Evolutionary conservation across 78 protist genomes (phyloP), one percentile per base, ranked within the genome.

Genomic region (Goniomonas avonlea): DNA sequence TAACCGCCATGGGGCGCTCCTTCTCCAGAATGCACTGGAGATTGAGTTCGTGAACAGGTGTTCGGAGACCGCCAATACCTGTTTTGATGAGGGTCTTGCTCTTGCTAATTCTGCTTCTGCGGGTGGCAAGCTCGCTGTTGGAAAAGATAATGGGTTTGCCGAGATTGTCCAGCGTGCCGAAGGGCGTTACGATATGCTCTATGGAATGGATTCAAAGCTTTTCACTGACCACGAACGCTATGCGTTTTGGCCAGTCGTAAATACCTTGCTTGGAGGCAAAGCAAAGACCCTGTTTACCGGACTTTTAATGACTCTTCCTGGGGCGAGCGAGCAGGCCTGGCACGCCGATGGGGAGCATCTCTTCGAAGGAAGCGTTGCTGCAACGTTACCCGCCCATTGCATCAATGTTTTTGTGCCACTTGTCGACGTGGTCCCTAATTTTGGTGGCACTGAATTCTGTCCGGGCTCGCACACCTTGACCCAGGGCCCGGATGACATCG

Each of bases 281-380:
- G 11, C 17, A 15, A 21, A 21, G 65, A 15, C 20, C 17, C 65
- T 58, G 9, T 58, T 58, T 25, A 58, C 13, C 65, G 65, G 65
- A 8, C 8, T 58, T 15, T 25, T 58, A 15, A 7, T n/a, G 35
- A n/a, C 65, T 8, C 34, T 21, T 8, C 65, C 65, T n/a, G 65
- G 65, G 9, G 13, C 37, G 35, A 25, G 37, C 37, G 65, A 58
- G 17, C 65, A 58, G 17, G 34, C 17, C 65, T 58, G 65, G 65
- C 65, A 58, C 29, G 65, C 65, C 9, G 65, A 58, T n/a, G 65
- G 65, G 34, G 65, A 58, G 65, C 65, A 58, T n/a, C 65, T 58
- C 17, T 58, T 58, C 20, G 9, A 15, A 11, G 29, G 65, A 17
- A 15, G 15, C 9, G 65, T 7, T 8, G 11, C 13, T 25, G 35